Evolutionary conservation across 495 filamentous ascomycete species (phyloP).

Genomic region (Pyrenula aspistea): DNA sequence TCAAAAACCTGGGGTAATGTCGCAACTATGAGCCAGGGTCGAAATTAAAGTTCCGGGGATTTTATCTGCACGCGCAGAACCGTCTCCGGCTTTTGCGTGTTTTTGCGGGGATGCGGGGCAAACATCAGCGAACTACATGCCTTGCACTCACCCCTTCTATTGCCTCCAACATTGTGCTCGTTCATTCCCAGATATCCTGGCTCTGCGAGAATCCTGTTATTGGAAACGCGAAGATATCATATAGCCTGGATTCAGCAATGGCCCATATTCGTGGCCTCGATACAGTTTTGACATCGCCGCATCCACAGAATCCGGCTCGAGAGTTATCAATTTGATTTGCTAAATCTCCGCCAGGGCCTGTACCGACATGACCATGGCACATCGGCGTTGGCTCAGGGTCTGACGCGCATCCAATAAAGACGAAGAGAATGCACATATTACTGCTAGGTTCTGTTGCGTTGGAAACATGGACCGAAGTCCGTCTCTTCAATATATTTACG

Average conservation of each 20-base stretch:
- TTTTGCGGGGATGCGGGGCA: not conserved
- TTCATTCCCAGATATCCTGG: no score
- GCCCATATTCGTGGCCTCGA: no score
- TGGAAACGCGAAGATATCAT: no score
- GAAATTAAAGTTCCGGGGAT: not conserved
- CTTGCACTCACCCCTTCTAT: not conserved
- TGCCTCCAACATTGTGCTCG: no score
- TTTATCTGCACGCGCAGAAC: not conserved
- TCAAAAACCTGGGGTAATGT: not conserved
- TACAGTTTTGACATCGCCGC: no score
- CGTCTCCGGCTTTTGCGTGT: not conserved
- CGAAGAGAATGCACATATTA: not conserved
- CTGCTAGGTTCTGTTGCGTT: not conserved
- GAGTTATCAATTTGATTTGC: no score
- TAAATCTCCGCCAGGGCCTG: not conserved
- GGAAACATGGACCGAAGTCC: not conserved
- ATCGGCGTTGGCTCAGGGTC: no score
- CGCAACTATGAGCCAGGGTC: not conserved
- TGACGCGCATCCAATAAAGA: not conserved
- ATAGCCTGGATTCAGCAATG: no score
- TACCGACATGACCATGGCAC: not conserved
- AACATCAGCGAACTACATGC: not conserved
- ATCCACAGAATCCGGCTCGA: no score
- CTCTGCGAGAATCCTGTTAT: no score
- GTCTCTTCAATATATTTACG: not conserved